Base-by-base conservation (phyloP, 2,329 filamentous ascomycete genomes). In the Didymosphaeria variabile region DNA sequence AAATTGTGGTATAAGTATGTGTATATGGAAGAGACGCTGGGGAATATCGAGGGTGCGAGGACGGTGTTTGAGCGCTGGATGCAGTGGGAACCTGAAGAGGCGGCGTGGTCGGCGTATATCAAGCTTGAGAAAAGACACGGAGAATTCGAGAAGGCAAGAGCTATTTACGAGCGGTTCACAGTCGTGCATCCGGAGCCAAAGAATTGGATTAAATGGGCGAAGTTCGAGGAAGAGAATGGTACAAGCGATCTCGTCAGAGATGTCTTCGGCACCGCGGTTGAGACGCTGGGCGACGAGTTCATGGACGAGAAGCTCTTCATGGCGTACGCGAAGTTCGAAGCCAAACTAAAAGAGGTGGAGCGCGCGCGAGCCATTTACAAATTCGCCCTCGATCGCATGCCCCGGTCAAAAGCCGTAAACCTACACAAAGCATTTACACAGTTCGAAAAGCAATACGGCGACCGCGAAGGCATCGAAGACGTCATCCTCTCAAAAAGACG, bases 1-100 rank as follows among this genome's bases (percentile, higher is more conserved):
- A 98, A 98, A 84, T 83, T 99, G 36, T 99, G 95, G 95, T 99
- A 97, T 84, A 98, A 98, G 79, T 99, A 97, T 83, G 93, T 97
- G 29, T 97, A 97, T 78, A 96, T 97, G 91, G 94, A 98, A 82
- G 95, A 99, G 85, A 98, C 94, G 81, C 86, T 99, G 57, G 93
- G 93, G 7, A 97, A 99, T 72, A 90, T 99, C 52, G 89, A 94
- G 3, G 95, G 94, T 38, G 96, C 93, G 2, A 85, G 95, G 60
- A 92, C 97, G 71, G 92, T 98, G 0, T 99, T 98, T 76, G 95
- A 99, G 81, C 86, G 95, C 49, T 99, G 95, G 95, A 94, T 99
- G 91, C 90, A 91, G 64, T 99, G 95, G 95, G 93, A 97, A 77
- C 95, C 95, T 0, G 93, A 97, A 68, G 94, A 98, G 85, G 90